Base-by-base conservation (phyloP, 495 filamentous ascomycete genomes). In the Xylaria cubensis region DNA sequence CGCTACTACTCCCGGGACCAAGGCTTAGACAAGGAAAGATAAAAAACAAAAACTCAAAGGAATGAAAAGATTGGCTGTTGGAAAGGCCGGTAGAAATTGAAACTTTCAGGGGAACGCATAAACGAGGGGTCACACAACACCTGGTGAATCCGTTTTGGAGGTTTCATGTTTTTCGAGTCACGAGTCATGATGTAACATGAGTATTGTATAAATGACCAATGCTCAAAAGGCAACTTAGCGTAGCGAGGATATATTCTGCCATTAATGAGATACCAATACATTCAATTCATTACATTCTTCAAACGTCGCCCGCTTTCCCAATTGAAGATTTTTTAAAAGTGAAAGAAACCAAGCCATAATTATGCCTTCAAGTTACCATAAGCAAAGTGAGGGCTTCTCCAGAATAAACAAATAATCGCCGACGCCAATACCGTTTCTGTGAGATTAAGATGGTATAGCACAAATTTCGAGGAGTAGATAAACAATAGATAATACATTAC, bases 221-320 rank as follows among this genome's bases (percentile, higher is more conserved):
- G 26, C 46, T 26, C 41, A 8, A 19, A 56, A 56, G 55, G 19
- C 13, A 59, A 34, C 46, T 41, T 63, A 59, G 44, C 41, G 48
- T 67, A 42, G 51, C 62, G 46, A 13, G 61, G 41, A 66, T 15
- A 34, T 61, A 8, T 42, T 63, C 21, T 21, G 61, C 61, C 39
- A 44, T 63, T 39, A 63, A 63, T 63, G n/a, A 63, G 61, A 63
- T 44, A 63, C 61, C 61, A 63, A 1, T 26, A 24, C 61, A 63
- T 63, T 24, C 39, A 63, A 63, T 63, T 24, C 39, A 44, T 4
- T 26, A 15, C 61, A 63, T 63, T 24, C 21, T 10, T 63, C 61
- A 29, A 21, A 55, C 0, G 3, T 29, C 29, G 26, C 21, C 12
- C 24, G 4, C 10, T 32, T 19, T 29, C 51, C 51, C 1, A 1